phyloP scores from a whole-genome alignment of 768 basidiomycete species.

The Lactarius deliciosus region DNA sequence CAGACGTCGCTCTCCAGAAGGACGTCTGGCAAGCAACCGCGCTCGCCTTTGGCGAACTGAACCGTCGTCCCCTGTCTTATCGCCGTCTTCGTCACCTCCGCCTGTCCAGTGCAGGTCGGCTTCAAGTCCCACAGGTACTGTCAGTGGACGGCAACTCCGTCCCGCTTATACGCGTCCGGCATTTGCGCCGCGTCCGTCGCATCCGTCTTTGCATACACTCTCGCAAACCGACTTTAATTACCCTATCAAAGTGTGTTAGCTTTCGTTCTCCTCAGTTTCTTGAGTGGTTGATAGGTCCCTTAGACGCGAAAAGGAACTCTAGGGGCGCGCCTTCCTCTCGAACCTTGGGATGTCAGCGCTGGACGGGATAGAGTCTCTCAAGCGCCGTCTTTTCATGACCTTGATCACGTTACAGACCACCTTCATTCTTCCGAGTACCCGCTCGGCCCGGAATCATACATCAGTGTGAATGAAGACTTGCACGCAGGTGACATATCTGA shows the following conservation, averaged over 20 bases:
- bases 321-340: slow-evolving; percentile 44
- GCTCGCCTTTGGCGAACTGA: slow-evolving; percentile 25
- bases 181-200: slow-evolving; percentile 42
- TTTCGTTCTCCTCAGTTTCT: slow-evolving; percentile 10
- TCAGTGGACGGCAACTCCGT: slow-evolving; percentile 34
- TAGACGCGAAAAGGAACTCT: slow-evolving; percentile 44
- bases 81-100: slow-evolving; percentile 3
- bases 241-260: slow-evolving; percentile 40
- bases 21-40: slow-evolving; percentile 19
- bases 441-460: slow-evolving; percentile 15
- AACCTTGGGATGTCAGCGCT: slow-evolving; percentile 41
- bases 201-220: slow-evolving; percentile 44
- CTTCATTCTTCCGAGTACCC: slow-evolving; percentile 13
- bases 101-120: slow-evolving; percentile 27
- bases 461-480: slow-evolving; percentile 11
- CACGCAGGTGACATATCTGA: slow-evolving; percentile 9
- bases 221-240: slow-evolving; percentile 39
- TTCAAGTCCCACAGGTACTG: slow-evolving; percentile 25
- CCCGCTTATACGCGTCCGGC: slow-evolving; percentile 46
- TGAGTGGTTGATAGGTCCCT: slow-evolving; percentile 7
- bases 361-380: slow-evolving; percentile 17
- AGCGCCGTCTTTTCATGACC: slow-evolving; percentile 17
- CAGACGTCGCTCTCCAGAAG: slow-evolving; percentile 4
- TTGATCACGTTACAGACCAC: slow-evolving; percentile 22
- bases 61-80: slow-evolving; percentile 2